Evolutionary conservation across 208 protist genomes (phyloP).

Genomic region (Trypanosoma brucei): DNA sequence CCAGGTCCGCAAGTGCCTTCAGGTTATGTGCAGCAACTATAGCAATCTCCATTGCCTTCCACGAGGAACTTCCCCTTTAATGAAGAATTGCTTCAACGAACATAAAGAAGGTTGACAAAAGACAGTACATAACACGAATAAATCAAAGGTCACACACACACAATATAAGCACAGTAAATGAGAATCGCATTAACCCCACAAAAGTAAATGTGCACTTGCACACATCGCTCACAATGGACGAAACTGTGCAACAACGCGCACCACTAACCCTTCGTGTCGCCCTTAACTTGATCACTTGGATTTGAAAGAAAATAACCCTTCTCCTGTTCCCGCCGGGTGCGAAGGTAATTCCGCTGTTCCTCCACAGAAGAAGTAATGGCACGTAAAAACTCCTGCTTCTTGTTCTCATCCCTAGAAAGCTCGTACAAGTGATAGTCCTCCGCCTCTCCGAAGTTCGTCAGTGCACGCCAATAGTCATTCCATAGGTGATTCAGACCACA

Average conservation of each 20-base stretch:
- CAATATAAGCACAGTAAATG: too few species aligned
- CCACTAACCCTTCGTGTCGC: too few species aligned
- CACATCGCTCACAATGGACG: too few species aligned
- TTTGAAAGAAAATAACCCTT: constrained; percentile 21
- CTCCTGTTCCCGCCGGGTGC: constrained; percentile 15
- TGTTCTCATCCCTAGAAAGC: constrained; percentile 71
- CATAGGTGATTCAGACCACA: constrained; percentile 83
- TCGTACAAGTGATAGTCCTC: constrained; percentile 79
- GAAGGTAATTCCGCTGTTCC: constrained; percentile 27
- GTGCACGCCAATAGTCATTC: constrained; percentile 77
- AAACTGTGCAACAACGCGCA: too few species aligned
- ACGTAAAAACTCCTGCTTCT: constrained; percentile 66
- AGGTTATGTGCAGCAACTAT: constrained; percentile 24
- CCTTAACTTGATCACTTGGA: constrained; percentile 8
- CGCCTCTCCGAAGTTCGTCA: constrained; percentile 65
- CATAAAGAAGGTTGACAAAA: background rate
- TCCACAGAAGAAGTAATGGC: constrained; percentile 44
- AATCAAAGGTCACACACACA: too few species aligned
- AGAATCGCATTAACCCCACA: too few species aligned
- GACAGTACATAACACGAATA: background rate
- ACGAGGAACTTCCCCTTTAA: constrained; percentile 10
- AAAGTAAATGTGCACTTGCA: too few species aligned
- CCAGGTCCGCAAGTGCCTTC: constrained; percentile 12
- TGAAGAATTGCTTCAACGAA: constrained; percentile 5
- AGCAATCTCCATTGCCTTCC: constrained; percentile 21